phyloP scores from a whole-genome alignment of 805 yeast genomes.

The Candida maesae region DNA sequence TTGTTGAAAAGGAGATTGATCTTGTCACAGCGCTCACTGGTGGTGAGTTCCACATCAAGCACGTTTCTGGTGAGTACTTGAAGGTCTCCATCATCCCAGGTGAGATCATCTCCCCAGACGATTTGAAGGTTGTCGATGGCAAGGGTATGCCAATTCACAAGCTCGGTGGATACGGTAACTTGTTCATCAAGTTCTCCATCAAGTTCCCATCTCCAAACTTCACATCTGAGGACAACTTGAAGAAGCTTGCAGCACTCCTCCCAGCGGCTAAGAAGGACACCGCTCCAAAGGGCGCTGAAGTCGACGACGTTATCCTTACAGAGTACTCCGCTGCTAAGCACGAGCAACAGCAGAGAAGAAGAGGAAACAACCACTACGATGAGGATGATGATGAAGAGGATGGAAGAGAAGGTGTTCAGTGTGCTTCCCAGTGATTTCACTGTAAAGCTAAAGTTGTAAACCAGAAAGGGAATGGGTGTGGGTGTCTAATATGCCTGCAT shows the following conservation, averaged over 20 bases:
- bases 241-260: slow-evolving; percentile 67
- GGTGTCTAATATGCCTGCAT: neutral
- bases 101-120: slow-evolving; percentile 86
- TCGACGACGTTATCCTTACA: slow-evolving; percentile 75
- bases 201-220: slow-evolving; percentile 82
- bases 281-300: slow-evolving; percentile 67
- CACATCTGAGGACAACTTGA: slow-evolving; percentile 69
- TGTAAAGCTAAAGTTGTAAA: neutral
- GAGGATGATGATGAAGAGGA: slow-evolving; percentile 58
- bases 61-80: slow-evolving; percentile 87
- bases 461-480: neutral
- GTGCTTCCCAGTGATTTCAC: slow-evolving; percentile 76
- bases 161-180: slow-evolving; percentile 84
- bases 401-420: slow-evolving; percentile 75
- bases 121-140: slow-evolving; percentile 74
- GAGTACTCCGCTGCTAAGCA: slow-evolving; percentile 68
- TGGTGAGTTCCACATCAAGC: slow-evolving; percentile 84
- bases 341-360: slow-evolving; percentile 35
- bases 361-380: slow-evolving; percentile 40
- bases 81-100: slow-evolving; percentile 84
- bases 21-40: slow-evolving; percentile 95
- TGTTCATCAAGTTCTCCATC: slow-evolving; percentile 79
- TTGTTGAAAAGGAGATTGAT: slow-evolving; percentile 83
- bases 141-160: slow-evolving; percentile 98
- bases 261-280: slow-evolving; percentile 60